Base-by-base conservation (phyloP, 768 basidiomycete species). In the Dioszegia aurantiaca region DNA sequence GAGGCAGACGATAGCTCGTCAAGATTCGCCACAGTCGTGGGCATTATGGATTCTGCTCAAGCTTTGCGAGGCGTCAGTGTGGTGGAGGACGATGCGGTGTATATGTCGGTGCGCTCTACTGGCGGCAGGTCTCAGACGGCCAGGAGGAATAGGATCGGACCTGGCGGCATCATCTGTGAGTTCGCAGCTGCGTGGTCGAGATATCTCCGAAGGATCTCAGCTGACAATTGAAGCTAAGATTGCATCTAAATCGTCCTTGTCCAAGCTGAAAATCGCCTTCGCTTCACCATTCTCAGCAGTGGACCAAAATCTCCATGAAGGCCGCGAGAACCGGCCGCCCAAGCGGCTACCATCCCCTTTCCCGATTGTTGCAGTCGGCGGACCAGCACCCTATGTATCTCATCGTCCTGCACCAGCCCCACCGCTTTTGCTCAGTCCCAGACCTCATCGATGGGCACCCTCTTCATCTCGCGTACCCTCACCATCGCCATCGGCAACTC, bases 121-220 rank as follows among this genome's bases (percentile, higher is more conserved):
- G 21, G 42, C 3, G 63, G 67, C 1, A 58, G 67, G 45, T 37
- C 55, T 42, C 67, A 65, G 59, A 68, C 56, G 4, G 56, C 58
- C 8, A 55, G 63, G 41, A 55, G 63, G 43, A 59, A 53, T 19
- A 42, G 58, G 5, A 44, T 65, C 19, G 67, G 67, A 19, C 59
- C 63, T 28, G 59, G 67, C 4, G 67, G 61, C 11, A 55, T 64
- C 27, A 55, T 65, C 19, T 46, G 67, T 63, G 49, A 58, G 67
- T 45, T 55, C n/a, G 17, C 40, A 30, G n/a, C 24, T 19, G 26
- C 17, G 10, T 4, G 27, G 14, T 28, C 14, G 46, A 28, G 33
- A 4, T 21, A 28, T 9, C 17, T 8, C 4, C 5, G 2, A 27
- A 39, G 5, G 21, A 17, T n/a, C 12, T 6, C 10, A 43, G 54